Conservation (phyloP, 1,284 basidiomycete genomes). For the Boletus sp. region DNA sequence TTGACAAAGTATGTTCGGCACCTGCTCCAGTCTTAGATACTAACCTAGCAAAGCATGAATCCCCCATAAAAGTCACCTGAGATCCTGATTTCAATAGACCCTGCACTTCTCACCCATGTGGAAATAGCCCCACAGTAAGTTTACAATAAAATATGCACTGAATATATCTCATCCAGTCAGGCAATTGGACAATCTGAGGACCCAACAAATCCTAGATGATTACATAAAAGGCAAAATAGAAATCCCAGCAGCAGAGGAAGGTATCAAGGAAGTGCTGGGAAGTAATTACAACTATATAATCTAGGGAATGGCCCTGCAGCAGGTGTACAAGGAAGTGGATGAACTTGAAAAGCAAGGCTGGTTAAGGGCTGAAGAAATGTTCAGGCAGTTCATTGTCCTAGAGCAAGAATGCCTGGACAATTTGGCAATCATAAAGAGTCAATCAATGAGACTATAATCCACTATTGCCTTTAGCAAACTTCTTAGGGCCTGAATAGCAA, state of each 20-base stretch:
- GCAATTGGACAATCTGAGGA: background rate
- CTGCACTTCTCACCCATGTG: too few species aligned
- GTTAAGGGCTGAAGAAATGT: background rate
- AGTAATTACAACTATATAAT: background rate
- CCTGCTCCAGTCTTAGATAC: too few species aligned
- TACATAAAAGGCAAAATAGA: background rate
- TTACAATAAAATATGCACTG: too few species aligned
- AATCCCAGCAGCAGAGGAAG: background rate
- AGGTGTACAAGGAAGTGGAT: background rate
- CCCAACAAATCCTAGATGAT: background rate
- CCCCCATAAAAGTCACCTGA: too few species aligned
- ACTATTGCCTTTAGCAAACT: too few species aligned
- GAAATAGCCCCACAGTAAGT: too few species aligned
- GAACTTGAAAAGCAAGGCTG: background rate
- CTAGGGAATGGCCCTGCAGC: background rate
- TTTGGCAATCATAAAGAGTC: background rate
- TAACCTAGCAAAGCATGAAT: too few species aligned
- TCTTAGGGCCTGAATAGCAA: too few species aligned
- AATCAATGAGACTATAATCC: too few species aligned
- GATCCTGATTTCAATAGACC: too few species aligned
- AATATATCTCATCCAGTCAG: background rate
- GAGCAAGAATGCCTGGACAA: background rate
- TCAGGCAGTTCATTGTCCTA: background rate
- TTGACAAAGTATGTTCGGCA: too few species aligned
- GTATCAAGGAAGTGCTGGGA: background rate